Evolutionary conservation across 495 filamentous ascomycete genomes (phyloP), one percentile per base, ranked within the genome.

Genomic region (Usnea hakonensis): DNA sequence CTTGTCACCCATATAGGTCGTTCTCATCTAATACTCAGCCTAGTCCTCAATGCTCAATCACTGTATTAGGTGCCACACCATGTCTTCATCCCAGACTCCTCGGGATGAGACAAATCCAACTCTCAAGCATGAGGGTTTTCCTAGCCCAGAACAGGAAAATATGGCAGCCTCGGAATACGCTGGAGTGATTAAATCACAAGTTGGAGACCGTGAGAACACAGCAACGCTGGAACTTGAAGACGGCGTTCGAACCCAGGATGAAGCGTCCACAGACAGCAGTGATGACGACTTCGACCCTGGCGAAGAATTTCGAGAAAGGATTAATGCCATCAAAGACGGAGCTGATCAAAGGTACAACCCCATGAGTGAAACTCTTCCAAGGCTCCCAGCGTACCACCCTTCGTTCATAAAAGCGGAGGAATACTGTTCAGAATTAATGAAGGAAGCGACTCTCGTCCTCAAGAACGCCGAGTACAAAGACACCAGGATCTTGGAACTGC

Each of bases 331-430:
- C 4, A 36, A 3, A 13, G 26, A 48, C 17, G 55, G 55, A 7
- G 10, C 50, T 5, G 38, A 52, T 17, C 37, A 16, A 1, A 21
- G 16, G 1, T 63, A 63, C 33, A 41, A 23, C 35, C 33, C 14
- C 30, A 21, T 21, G 3, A 32, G 14, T 28, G 40, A 58, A 41
- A 13, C n/a, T 19, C 41, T 32, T 19, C 61, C 35, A 21, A 33
- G 33, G 5, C 55, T 58, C 9, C 43, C 61, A 0, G 44, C 61
- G 11, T 63, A 58, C 21, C 33, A 57, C 17, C 55, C 61, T 28
- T 63, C 61, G 16, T 58, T 63, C 14, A 16, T 33, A 13, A 63
- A 58, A 1, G 55, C 40, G 3, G 55, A 58, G 21, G 40, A 1
- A 17, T 26, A 37, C 3, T 63, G 55, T n/a, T 35, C 26, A 33